Conservation (phyloP, 352 stramenopile species). For the Globisporangium recalcitrans region DNA sequence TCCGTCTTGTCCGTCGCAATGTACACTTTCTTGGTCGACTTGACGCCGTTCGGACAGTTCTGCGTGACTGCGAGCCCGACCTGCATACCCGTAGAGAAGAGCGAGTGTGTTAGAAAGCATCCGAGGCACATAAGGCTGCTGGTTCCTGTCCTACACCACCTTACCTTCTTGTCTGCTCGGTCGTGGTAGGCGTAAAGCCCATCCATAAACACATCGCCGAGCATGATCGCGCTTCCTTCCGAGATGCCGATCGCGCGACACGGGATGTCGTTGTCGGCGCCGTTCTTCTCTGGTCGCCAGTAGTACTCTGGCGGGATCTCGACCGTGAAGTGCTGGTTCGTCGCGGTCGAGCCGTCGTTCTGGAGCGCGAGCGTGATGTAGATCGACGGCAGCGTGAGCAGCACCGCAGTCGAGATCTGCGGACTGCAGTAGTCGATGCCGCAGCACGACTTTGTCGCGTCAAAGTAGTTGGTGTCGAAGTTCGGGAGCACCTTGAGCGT, state of each 20-base stretch:
- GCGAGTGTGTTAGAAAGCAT: neutral
- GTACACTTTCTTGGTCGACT: slow-evolving; percentile 71
- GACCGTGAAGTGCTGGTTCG: slow-evolving; percentile 64
- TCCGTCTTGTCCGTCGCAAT: slow-evolving; percentile 27
- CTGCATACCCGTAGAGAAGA: neutral
- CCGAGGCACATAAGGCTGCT: too few relatives aligned
- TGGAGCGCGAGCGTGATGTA: slow-evolving; percentile 71
- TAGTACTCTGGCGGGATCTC: slow-evolving; percentile 82
- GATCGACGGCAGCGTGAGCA: slow-evolving; percentile 70
- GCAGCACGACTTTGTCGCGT: slow-evolving; percentile 62
- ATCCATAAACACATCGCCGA: slow-evolving; percentile 85
- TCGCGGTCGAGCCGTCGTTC: slow-evolving; percentile 31
- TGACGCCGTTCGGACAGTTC: slow-evolving; percentile 75
- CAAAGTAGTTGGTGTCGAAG: slow-evolving; percentile 72
- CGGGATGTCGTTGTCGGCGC: slow-evolving; percentile 35
- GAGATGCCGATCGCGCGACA: slow-evolving; percentile 79
- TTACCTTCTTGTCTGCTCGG: slow-evolving; percentile 39
- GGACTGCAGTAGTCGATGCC: slow-evolving; percentile 67
- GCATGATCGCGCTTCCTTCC: slow-evolving; percentile 56
- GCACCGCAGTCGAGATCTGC: slow-evolving; percentile 32
- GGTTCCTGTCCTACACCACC: neutral
- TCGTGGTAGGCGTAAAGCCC: slow-evolving; percentile 77
- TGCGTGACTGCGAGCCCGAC: slow-evolving; percentile 65
- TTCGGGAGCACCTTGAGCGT: slow-evolving; percentile 52
- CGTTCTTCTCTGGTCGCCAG: slow-evolving; percentile 79